Evolutionary conservation across 306 rosid genomes (phyloP).

Genomic region (Prunus campanulata): DNA sequence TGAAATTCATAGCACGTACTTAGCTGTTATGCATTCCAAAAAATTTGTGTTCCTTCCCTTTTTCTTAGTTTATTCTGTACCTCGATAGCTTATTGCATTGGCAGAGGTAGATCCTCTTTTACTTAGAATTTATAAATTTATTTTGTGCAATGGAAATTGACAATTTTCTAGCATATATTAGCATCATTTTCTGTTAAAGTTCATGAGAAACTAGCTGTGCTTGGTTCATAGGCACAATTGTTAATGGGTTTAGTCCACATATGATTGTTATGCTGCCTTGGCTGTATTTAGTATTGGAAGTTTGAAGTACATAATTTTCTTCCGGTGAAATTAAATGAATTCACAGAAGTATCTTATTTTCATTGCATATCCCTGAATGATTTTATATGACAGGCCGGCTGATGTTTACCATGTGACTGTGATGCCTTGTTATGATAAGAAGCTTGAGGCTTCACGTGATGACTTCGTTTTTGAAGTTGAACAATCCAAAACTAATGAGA

Average conservation of each 20-base stretch:
- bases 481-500: slow-evolving; percentile 30
- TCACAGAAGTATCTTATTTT: not conserved
- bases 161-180: not conserved
- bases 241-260: not conserved
- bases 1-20: not conserved
- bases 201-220: not conserved
- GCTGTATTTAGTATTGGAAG: not conserved
- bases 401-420: slow-evolving; percentile 90
- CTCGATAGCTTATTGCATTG: not conserved
- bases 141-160: not conserved
- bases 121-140: not conserved
- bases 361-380: slow-evolving; percentile 3
- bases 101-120: not conserved
- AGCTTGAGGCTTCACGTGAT: slow-evolving; percentile 94
- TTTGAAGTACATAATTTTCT: not conserved
- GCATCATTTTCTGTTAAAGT: not conserved
- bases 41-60: not conserved
- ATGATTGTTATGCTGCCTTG: not conserved
- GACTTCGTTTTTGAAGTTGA: slow-evolving; percentile 70
- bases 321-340: not conserved
- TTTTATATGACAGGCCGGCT: slow-evolving; percentile 56
- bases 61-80: not conserved
- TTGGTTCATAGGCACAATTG: not conserved
- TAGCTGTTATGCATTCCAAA: not conserved
- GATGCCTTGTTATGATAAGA: slow-evolving; percentile 98